Evolutionary conservation across 257 asterid genomes (phyloP), one percentile per base, ranked within the genome.

Genomic region (Jacaranda copaia): DNA sequence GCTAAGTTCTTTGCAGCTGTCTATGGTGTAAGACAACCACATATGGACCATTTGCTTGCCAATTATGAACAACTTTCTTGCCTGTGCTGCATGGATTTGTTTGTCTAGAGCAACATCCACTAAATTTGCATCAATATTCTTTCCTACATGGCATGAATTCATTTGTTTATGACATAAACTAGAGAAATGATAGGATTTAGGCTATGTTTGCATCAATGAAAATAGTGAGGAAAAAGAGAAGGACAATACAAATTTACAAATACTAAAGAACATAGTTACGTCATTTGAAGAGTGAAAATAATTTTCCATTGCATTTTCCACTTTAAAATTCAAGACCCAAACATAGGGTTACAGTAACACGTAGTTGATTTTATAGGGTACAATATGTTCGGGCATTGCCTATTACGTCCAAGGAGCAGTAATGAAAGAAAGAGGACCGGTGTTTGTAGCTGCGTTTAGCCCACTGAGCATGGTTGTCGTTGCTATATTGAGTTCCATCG

Each of bases 391-490:
- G 5, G 96, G 92, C 11, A 84, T 90, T 46, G 89, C 93, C 20
- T 87, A 87, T 74, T 88, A 85, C 36, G 83, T 90, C 68, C 93
- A 88, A 87, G 96, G 96, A 66, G 61, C 87, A n/a, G 77, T 90
- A n/a, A 84, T 88, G 90, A 87, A 79, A 83, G 89, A 82, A 52
- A 77, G 93, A 53, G 96, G 93, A n/a, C 93, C 93, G 3, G 96
- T 90, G 62, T 90, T 90, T 14, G 90, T 90, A 5, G 85, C 93
- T 9, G 91, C 93, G n/a, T 90, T 90, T 77, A 88, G 78, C 78
- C 96, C 96, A n/a, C 81, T 90, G 81, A 49, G 90, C 84, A 90
- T 90, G 96, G 84, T 90, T 32, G 76, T 90, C 59, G 92, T 88
- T 25, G 96, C 96, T 18, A 53, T 84, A 39, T 5, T 90, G 83